Evolutionary conservation across 371 early-diverging fungal species (phyloP).

Genomic region (Nematocida ironsii): DNA sequence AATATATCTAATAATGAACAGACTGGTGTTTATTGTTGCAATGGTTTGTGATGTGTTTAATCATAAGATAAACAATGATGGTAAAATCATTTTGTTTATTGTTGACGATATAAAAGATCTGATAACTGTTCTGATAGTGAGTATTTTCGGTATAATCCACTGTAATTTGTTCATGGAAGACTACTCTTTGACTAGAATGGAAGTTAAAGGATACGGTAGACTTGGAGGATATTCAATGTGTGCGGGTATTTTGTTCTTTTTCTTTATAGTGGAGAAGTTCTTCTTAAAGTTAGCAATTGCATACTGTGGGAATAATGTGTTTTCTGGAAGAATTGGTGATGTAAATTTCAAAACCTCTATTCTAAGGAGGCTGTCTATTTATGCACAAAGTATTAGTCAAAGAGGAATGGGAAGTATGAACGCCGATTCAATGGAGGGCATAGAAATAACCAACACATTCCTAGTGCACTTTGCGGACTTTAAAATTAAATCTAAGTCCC

Average conservation of each 20-base stretch:
- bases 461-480: slow-evolving; percentile 64
- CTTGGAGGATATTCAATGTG: slow-evolving; percentile 60
- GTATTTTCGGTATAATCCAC: slow-evolving; percentile 44
- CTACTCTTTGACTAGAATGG: slow-evolving; percentile 38
- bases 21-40: slow-evolving; percentile 59
- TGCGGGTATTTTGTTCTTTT: slow-evolving; percentile 37
- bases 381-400: slow-evolving; percentile 45
- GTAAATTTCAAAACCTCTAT: slow-evolving; percentile 68
- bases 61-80: slow-evolving; percentile 28
- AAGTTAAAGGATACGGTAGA: slow-evolving; percentile 14
- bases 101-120: slow-evolving; percentile 44
- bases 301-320: slow-evolving; percentile 62
- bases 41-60: slow-evolving; percentile 46
- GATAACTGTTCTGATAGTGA: slow-evolving; percentile 57
- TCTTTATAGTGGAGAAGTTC: slow-evolving; percentile 67
- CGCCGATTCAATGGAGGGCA: slow-evolving; percentile 29
- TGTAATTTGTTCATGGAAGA: slow-evolving; percentile 54
- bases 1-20: slow-evolving; percentile 37
- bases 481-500: slow-evolving; percentile 51
- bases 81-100: slow-evolving; percentile 40
- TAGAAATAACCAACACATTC: slow-evolving; percentile 64
- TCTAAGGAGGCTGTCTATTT: slow-evolving; percentile 63
- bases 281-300: slow-evolving; percentile 62
- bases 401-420: slow-evolving; percentile 17
- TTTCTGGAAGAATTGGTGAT: slow-evolving; percentile 65